Base-by-base conservation (phyloP, 2,329 filamentous ascomycete species). In the Cladosporium sp. region DNA sequence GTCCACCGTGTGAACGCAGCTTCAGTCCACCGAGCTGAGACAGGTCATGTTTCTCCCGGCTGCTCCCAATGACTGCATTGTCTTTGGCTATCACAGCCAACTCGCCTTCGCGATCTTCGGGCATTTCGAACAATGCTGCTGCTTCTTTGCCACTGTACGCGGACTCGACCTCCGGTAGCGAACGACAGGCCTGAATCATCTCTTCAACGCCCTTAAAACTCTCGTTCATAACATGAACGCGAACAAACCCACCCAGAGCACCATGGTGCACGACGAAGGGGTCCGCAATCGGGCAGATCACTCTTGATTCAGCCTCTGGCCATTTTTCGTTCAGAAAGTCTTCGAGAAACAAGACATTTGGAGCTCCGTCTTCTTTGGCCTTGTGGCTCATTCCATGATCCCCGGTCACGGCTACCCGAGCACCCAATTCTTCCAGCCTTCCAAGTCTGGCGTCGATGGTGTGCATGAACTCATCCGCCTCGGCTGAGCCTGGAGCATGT, bases 311-410 rank as follows among this genome's bases (percentile, higher is more conserved):
- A 6, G 56, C 58, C 1, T 49, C 7, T 1, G 64, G 65, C 45
- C 66, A 72, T 30, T 61, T 62, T 1, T 51, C 42, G 20, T 66
- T 58, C 19, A 74, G 55, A 15, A 53, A 59, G 45, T 73, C 69
- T 49, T 72, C 66, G 3, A 72, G 55, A 50, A 71, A 73, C 5
- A 73, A 52, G 1, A 70, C 65, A 35, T 69, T 69, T 1, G 70
- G 69, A 5, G 58, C 58, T 3, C 69, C 69, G 12, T 62, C 54
- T 0, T 50, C 50, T 29, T 63, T 60, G 11, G 61, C 64, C 54
- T 73, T 73, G 52, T 66, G 62, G 52, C 66, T 73, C 70, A 73
- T 72, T 7, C 70, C 70, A 52, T 73, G 70, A 36, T 73, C 70
- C 11, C 70, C 70, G 3, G 70, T 72, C 7, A 73, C 57, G 7